Evolutionary conservation across 1,284 basidiomycete genomes (phyloP), one percentile per base, ranked within the genome.

Genomic region (Marasmius fiardii): DNA sequence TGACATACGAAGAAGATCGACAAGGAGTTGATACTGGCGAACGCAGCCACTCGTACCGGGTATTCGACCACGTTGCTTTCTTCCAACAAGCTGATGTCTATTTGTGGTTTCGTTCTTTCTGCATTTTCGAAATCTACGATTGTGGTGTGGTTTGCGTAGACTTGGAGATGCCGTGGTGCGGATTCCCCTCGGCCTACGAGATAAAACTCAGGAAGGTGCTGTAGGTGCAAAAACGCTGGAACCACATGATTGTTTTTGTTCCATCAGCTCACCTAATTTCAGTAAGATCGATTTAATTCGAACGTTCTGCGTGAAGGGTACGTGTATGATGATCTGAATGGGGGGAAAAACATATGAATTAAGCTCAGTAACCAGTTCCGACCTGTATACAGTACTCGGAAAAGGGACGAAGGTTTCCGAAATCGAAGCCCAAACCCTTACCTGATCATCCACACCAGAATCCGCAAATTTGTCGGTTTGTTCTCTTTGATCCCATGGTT

Each of bases 381-480:
- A 53, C 37, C 43, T 44, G 20, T 12, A 54, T 35, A 48, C 7
- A n/a, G 11, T 16, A 43, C 39, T 12, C 33, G 14, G 43, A 48
- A 34, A 35, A n/a, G n/a, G n/a, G n/a, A n/a, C n/a, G 12, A 20
- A 8, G 35, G 20, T 14, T 12, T n/a, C 11, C 16, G 12, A 3
- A 4, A 18, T 43, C 54, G 48, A 52, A n/a, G 51, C 49, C 47
- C 50, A 52, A 55, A n/a, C n/a, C n/a, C 77, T 51, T 57, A 88
- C 87, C 79, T 92, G 88, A 65, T 92, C 90, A 63, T 92, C 90
- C 3, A 91, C 89, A 23, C 82, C 83, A 0, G 86, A 90, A 43
- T 90, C 86, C 8, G 81, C 84, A 60, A 74, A 91, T 58, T 77
- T 78, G 1, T 68, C 70, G 2, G 79, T 85, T 55, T 86, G 83